Conservation (phyloP, 2,329 filamentous ascomycete species). For the Aphanocladium album region DNA sequence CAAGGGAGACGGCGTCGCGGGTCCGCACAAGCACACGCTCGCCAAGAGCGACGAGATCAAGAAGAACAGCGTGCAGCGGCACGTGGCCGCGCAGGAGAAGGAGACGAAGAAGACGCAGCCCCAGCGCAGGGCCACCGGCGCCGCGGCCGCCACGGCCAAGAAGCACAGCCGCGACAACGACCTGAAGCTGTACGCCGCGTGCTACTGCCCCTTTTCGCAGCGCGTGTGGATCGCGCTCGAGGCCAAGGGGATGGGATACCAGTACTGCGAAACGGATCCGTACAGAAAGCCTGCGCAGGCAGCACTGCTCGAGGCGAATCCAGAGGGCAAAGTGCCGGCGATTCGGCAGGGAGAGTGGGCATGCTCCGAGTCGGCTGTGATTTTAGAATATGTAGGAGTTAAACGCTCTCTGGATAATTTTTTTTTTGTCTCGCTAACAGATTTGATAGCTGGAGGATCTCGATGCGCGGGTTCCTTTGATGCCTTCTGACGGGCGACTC, state of each 20-base stretch:
- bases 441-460: slow-evolving; percentile 64
- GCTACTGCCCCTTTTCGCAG: slow-evolving; percentile 84
- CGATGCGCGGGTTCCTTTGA: slow-evolving; percentile 51
- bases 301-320: slow-evolving; percentile 66
- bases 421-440: slow-evolving; percentile 6
- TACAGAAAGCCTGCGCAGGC: slow-evolving; percentile 55
- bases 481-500: slow-evolving; percentile 60
- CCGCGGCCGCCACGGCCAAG: slow-evolving; percentile 63
- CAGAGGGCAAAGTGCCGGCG: slow-evolving; percentile 69
- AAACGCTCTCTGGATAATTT: background rate
- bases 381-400: slow-evolving; percentile 72
- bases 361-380: slow-evolving; percentile 73
- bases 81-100: slow-evolving; percentile 58
- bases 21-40: slow-evolving; percentile 69
- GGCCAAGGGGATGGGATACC: slow-evolving; percentile 70
- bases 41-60: slow-evolving; percentile 74
- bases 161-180: slow-evolving; percentile 65
- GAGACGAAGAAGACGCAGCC: slow-evolving; percentile 63
- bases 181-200: slow-evolving; percentile 75
- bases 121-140: slow-evolving; percentile 66
- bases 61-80: slow-evolving; percentile 70
- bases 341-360: slow-evolving; percentile 76
- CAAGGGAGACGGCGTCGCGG: slow-evolving; percentile 62
- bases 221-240: slow-evolving; percentile 87
- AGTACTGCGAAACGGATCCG: slow-evolving; percentile 82